Evolutionary conservation across 768 basidiomycete species (phyloP), one percentile per base, ranked within the genome.

Genomic region (Calocybe cyanea): DNA sequence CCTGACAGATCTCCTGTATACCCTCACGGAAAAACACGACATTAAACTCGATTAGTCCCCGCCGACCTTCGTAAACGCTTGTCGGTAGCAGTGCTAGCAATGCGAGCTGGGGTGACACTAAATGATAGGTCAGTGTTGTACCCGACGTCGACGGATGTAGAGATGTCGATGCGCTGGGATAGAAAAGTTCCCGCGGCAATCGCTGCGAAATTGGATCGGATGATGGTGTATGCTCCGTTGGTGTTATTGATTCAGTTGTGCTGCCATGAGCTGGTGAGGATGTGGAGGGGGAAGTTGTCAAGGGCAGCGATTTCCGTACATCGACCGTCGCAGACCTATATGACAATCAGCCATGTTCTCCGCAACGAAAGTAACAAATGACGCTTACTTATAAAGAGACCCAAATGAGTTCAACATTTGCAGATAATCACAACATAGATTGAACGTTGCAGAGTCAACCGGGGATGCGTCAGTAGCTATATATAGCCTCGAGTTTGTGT

Each of bases 391-490:
- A 72, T 94, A 98, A 23, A 98, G 61, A 13, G 85, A 79, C 34
- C 87, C 83, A 52, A 96, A 92, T 1, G 90, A 81, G 53, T 84
- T 87, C 44, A 95, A 75, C 73, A 90, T 91, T 46, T 82, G 81
- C 18, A 97, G 71, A 58, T 92, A 97, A 57, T 97, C 92, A 52
- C 87, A 92, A 57, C 91, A 94, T 15, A 95, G 74, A 50, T 85
- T 89, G 57, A 93, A 85, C 0, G 90, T 93, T 3, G 84, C 83
- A 46, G 84, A 77, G 60, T 97, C 93, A 20, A 95, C 88, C 4
- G 93, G 91, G 0, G 89, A 91, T 14, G 85, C 84, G 57, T 98
- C 95, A 9, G 93, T 93, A 9, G 93, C 93, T n/a, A 97, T 75
- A 58, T 94, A 93, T 20, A 96, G 69, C 39, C 90, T 77, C 18